Percentiles rank a stretch among this genome's conserved stretches.
Conservation (phyloP, 225 moss, liverwort and hornwort species). For the Pleurozium schreberi region DNA sequence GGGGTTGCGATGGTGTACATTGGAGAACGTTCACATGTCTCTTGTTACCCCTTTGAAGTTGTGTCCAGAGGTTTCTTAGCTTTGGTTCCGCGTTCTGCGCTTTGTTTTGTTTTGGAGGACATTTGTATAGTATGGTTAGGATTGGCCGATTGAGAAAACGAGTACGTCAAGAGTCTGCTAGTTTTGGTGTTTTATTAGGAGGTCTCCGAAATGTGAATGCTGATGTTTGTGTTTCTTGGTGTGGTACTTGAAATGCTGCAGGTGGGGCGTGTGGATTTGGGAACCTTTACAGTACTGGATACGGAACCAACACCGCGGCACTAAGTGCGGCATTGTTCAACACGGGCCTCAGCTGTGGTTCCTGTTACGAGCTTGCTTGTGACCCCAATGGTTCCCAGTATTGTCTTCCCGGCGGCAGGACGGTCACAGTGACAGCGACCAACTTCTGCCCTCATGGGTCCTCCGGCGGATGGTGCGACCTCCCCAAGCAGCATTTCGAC, state of each 20-base stretch:
- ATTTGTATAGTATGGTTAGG: background rate
- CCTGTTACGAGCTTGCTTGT: conserved; percentile 46
- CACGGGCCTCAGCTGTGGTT: conserved; percentile 51
- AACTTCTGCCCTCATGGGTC: conserved; percentile 50
- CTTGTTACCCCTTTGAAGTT: background rate
- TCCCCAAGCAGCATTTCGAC: conserved; percentile 56
- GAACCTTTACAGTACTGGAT: conserved; percentile 47
- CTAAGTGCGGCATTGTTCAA: conserved; percentile 53
- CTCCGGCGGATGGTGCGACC: conserved; percentile 49
- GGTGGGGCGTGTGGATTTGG: conserved; percentile 66
- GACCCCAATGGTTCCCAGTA: conserved; percentile 41
- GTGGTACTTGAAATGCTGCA: background rate
- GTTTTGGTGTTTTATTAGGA: background rate
- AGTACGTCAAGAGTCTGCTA: background rate
- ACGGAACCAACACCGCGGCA: conserved; percentile 55
- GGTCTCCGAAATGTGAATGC: background rate
- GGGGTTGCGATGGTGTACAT: background rate
- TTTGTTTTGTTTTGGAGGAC: too few species aligned
- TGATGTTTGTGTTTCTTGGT: background rate
- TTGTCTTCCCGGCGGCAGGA: conserved; percentile 22
- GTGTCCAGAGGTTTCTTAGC: background rate
- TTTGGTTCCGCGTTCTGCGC: background rate
- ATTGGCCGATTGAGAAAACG: background rate
- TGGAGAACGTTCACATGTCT: background rate
- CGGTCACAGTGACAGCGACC: conserved; percentile 43